These are phyloP conservation scores for Extremus antarcticus DNA, from an alignment of 495 filamentous ascomycete species.

Conservation along the genomic window DNA sequence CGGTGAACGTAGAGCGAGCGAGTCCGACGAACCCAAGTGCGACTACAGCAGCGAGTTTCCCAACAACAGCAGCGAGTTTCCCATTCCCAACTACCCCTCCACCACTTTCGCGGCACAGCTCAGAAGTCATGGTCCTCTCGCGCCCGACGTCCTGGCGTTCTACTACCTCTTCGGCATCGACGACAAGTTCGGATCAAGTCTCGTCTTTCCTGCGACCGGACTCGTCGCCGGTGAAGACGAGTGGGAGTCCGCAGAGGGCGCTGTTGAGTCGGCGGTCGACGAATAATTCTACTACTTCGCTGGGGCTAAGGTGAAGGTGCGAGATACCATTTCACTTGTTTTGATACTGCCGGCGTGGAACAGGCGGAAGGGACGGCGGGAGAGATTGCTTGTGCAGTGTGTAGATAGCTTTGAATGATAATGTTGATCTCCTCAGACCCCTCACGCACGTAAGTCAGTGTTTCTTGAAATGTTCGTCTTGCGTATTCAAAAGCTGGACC, in stretches of 20 bases:
- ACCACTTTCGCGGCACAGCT: background rate
- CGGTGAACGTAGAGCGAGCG: background rate
- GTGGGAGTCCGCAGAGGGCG: conserved; percentile 10
- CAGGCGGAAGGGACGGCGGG: too few species aligned
- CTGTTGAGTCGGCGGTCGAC: background rate
- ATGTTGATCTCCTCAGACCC: too few species aligned
- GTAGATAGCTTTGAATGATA: too few species aligned
- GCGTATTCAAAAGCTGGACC: too few species aligned
- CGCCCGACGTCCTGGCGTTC: background rate
- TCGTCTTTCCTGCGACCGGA: background rate
- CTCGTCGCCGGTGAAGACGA: background rate
- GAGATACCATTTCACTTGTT: conserved; percentile 9
- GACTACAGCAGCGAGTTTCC: too few species aligned
- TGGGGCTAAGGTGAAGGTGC: conserved; percentile 9
- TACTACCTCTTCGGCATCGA: background rate
- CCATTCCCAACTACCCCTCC: too few species aligned
- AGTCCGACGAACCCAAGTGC: background rate
- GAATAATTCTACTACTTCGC: conserved; percentile 3
- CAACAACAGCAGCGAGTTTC: too few species aligned
- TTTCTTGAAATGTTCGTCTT: too few species aligned
- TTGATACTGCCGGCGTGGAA: background rate
- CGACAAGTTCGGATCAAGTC: background rate
- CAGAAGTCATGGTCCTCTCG: background rate
- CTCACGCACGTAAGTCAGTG: too few species aligned
- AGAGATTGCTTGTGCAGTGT: too few species aligned